A percentile compares a stretch with the other conserved stretches of the same genome.
Evolutionary conservation across 108 stramenopile genomes (phyloP).

Genomic region (Conticribra weissflogii): DNA sequence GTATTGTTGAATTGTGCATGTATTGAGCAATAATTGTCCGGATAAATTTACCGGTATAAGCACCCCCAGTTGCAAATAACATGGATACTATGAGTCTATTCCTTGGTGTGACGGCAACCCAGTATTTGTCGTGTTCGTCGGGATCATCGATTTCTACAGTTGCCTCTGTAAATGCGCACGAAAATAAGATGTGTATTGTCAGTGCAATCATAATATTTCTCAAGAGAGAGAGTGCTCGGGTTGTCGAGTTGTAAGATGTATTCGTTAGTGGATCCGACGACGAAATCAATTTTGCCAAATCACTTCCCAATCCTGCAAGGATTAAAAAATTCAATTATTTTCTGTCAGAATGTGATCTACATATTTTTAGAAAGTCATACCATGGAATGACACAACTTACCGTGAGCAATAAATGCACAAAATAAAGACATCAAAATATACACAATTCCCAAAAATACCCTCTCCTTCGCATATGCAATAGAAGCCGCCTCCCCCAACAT

Average conservation of each 20-base stretch:
- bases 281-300: conserved; percentile 28
- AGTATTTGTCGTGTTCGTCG: conserved; percentile 13
- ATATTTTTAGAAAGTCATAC: background rate
- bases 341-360: background rate
- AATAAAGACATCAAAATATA: conserved; percentile 37
- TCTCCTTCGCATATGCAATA: conserved; percentile 21
- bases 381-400: conserved; percentile 20
- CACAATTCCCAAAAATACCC: conserved; percentile 8
- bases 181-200: conserved; percentile 19
- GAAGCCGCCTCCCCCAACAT: conserved; percentile 39
- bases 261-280: conserved; percentile 12
- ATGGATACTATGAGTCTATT: conserved; percentile 35
- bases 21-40: conserved; percentile 1
- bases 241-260: conserved; percentile 20
- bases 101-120: conserved; percentile 22
- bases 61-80: conserved; percentile 22
- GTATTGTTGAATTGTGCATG: conserved; percentile 16
- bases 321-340: conserved; percentile 1
- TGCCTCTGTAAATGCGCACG: conserved; percentile 16
- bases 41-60: conserved; percentile 14
- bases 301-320: conserved; percentile 33
- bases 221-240: conserved; percentile 18
- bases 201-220: conserved; percentile 5
- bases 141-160: conserved; percentile 5
- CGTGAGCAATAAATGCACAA: conserved; percentile 30